Base-by-base conservation (phyloP, 2,329 filamentous ascomycete genomes). In the Colletotrichum sansevieriae region DNA sequence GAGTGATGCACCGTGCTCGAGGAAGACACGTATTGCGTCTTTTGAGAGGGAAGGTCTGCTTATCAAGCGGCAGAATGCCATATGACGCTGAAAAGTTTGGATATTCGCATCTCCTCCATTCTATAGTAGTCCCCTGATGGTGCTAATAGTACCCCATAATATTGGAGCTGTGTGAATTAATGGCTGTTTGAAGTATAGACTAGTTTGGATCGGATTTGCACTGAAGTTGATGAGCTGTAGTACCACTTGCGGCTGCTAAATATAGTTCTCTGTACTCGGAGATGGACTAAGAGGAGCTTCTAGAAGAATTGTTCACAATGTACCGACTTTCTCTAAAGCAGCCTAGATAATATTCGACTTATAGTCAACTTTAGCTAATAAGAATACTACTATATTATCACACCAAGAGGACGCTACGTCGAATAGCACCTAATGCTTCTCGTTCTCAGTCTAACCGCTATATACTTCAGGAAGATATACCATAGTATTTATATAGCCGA, bases 1-100 rank as follows among this genome's bases (percentile, higher is more conserved):
- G 3, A 72, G 68, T 2, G 72, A 72, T 8, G 72, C 73, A 3
- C 73, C 70, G 41, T 73, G 69, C 8, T 71, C 33, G 22, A 59
- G 43, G 44, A 59, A 54, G 25, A 46, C 41, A 12, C 62, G 62
- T 35, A 52, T 35, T 35, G 44, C 54, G 44, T 58, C 62, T 37
- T 44, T 65, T n/a, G 35, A 59, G 18, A 59, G 10, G 54, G 62
- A 54, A 11, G 54, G 35, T 52, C 62, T 59, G 46, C 37, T 59
- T n/a, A 59, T 35, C 25, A 65, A 20, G 41, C 54, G 43, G 22
- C 52, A 44, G 13, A 65, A 46, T 33, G 62, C 54, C 33, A 3
- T 64, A 12, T 54, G 54, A 22, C 62, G 44, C 11, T 35, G 43
- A 18, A 54, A 9, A n/a, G 58, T 54, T 64, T 52, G 22, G n/a